These are phyloP conservation scores for Kwoniella shivajii DNA, from an alignment of 1,284 basidiomycete genomes.

Conservation along the genomic window DNA sequence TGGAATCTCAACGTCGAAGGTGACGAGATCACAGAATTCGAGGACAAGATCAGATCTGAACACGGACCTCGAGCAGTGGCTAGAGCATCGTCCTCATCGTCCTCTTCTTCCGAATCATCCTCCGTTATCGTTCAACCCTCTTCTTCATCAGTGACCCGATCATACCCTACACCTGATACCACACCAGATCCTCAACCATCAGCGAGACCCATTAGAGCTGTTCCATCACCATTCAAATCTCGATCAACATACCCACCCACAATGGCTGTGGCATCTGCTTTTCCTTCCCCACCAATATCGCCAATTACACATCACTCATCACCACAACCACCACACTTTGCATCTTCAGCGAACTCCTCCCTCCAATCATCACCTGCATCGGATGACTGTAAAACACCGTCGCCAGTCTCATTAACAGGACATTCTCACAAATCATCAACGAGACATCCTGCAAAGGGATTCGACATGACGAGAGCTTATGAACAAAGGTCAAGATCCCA, in stretches of 20 bases:
- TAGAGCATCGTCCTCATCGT: slow-evolving; percentile 16
- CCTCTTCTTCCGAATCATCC: slow-evolving; percentile 20
- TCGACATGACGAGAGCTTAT: slow-evolving; percentile 24
- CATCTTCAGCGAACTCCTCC: slow-evolving; percentile 43
- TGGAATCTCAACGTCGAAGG: slow-evolving; percentile 68
- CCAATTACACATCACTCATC: slow-evolving; percentile 37
- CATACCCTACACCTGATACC: slow-evolving; percentile 50
- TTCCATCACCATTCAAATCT: slow-evolving; percentile 43
- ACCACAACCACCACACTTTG: slow-evolving; percentile 43
- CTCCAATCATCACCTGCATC: slow-evolving; percentile 48
- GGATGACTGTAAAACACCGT: slow-evolving; percentile 53
- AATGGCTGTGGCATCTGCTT: slow-evolving; percentile 14
- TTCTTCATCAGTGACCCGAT: slow-evolving; percentile 15
- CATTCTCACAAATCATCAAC: slow-evolving; percentile 4
- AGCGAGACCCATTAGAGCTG: slow-evolving; percentile 39
- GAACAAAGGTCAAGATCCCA: slow-evolving; percentile 17
- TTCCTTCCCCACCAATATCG: slow-evolving; percentile 41
- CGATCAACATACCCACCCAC: slow-evolving; percentile 23
- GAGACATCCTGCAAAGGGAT: slow-evolving; percentile 10
- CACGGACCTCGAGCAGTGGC: slow-evolving; percentile 41
- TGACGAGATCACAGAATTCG: slow-evolving; percentile 47
- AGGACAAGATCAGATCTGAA: slow-evolving; percentile 40
- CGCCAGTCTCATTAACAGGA: slow-evolving; percentile 40
- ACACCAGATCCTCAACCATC: slow-evolving; percentile 38
- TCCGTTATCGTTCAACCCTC: slow-evolving; percentile 10